A percentile compares a stretch with the other conserved stretches of the same genome.
phyloP scores from a whole-genome alignment of 192 early-diverging fungal genomes.

The Mortierella alpina region DNA sequence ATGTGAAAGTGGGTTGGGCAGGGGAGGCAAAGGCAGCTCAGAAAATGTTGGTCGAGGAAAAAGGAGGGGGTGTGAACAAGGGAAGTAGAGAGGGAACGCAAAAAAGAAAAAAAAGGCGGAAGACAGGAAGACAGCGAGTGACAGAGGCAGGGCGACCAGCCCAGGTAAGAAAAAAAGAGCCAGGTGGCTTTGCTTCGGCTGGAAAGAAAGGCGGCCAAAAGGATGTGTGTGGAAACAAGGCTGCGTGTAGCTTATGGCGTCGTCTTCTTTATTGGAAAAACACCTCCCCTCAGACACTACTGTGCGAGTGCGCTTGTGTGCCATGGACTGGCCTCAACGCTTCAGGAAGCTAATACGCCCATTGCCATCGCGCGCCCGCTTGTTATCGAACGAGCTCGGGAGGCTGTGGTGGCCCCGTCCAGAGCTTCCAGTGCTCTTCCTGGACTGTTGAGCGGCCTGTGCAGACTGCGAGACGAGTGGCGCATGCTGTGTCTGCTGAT shows the following conservation, averaged over 20 bases:
- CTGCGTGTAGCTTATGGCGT: neutral
- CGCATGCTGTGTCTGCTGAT: neutral
- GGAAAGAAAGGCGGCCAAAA: too few species aligned
- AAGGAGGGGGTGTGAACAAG: neutral
- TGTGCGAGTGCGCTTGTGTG: neutral
- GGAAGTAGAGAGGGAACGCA: neutral
- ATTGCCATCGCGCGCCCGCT: constrained; percentile 12
- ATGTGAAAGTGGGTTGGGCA: neutral
- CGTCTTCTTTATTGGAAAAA: constrained; percentile 4
- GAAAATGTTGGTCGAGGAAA: neutral
- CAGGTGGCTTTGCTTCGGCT: neutral
- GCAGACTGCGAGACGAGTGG: neutral
- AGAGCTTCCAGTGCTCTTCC: neutral
- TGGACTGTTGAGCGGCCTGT: constrained; percentile 9
- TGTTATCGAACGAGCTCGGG: constrained; percentile 9
- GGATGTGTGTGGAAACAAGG: too few species aligned
- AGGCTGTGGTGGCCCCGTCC: neutral
- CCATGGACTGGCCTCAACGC: constrained; percentile 2
- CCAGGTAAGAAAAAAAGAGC: constrained; percentile 1
- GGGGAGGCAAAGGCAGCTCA: neutral
- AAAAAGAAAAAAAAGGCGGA: neutral
- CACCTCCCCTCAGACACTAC: neutral
- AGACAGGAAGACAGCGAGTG: neutral
- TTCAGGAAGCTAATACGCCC: constrained; percentile 34
- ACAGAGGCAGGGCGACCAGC: neutral